Evolutionary conservation across 768 basidiomycete species (phyloP).

Genomic region (Calocybe cyanea): DNA sequence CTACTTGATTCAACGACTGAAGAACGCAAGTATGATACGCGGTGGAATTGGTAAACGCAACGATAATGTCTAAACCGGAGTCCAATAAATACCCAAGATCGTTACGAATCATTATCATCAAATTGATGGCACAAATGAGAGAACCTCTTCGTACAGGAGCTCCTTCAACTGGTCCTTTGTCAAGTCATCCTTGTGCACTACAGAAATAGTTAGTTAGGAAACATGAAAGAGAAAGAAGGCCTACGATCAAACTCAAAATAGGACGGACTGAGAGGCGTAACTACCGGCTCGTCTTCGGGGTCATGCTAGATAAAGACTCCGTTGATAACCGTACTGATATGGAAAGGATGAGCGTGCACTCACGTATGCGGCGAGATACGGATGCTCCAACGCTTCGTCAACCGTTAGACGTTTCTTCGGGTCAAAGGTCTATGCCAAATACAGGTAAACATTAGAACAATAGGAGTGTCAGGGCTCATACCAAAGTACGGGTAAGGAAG

Average conservation of each 20-base stretch:
- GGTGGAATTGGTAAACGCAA: slow-evolving; percentile 8
- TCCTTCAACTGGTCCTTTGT: slow-evolving; percentile 79
- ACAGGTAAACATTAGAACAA: slow-evolving; percentile 1
- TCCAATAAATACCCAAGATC: slow-evolving; percentile 12
- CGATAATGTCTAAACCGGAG: slow-evolving; percentile 9
- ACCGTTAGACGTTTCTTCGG: slow-evolving; percentile 96
- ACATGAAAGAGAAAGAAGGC: slow-evolving; percentile 19
- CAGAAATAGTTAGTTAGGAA: slow-evolving; percentile 4
- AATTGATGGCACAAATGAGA: slow-evolving; percentile 67
- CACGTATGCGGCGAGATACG: slow-evolving; percentile 90
- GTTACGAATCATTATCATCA: slow-evolving; percentile 22
- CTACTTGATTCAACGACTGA: slow-evolving; percentile 16
- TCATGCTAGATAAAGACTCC: slow-evolving; percentile 53
- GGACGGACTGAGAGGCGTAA: slow-evolving; percentile 72
- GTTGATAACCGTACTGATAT: slow-evolving; percentile 30
- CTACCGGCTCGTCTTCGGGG: slow-evolving; percentile 84
- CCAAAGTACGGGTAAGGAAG: slow-evolving; percentile 76
- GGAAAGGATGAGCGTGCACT: neutral
- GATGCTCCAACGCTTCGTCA: slow-evolving; percentile 89
- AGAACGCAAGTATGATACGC: slow-evolving; percentile 11
- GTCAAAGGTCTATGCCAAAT: slow-evolving; percentile 73
- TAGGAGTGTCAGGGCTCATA: slow-evolving; percentile 24
- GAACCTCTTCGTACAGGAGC: slow-evolving; percentile 80
- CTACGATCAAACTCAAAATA: slow-evolving; percentile 91
- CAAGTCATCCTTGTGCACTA: slow-evolving; percentile 71